These are phyloP conservation scores for Nicotiana tomentosiformis DNA, from an alignment of 257 asterid species.

Conservation along the genomic window DNA sequence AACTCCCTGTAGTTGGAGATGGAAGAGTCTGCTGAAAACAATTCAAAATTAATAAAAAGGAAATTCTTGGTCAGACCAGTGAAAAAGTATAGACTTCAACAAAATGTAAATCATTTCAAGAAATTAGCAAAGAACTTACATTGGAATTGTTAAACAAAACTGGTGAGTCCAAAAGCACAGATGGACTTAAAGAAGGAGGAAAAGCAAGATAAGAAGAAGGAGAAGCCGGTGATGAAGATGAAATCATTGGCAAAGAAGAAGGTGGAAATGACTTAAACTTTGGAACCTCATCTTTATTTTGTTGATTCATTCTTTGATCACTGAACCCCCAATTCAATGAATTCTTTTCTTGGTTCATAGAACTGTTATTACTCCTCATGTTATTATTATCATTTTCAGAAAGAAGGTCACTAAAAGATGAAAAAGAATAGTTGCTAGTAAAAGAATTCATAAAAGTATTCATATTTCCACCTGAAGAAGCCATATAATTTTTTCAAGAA, in stretches of 20 bases:
- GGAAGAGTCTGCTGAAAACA: conserved; percentile 42
- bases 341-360: background rate
- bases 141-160: conserved; percentile 51
- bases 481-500: background rate
- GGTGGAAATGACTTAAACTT: conserved; percentile 54
- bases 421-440: conserved; percentile 12
- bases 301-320: conserved; percentile 6
- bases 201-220: conserved; percentile 66
- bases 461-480: conserved; percentile 33
- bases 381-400: conserved; percentile 11
- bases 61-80: background rate
- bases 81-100: background rate
- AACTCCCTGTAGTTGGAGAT: conserved; percentile 60
- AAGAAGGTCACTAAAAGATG: conserved; percentile 33
- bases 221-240: conserved; percentile 59
- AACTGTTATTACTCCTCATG: conserved; percentile 14
- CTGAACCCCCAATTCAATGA: conserved; percentile 26
- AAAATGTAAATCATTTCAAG: background rate
- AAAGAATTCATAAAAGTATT: conserved; percentile 15
- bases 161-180: conserved; percentile 75
- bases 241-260: conserved; percentile 36
- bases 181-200: conserved; percentile 65
- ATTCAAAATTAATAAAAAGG: background rate
- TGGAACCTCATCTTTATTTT: conserved; percentile 13
- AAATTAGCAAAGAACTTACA: conserved; percentile 33